Percentiles rank a stretch among this genome's conserved stretches.
Evolutionary conservation across 2,329 filamentous ascomycete genomes (phyloP).

Genomic region (Alternaria angustiovoidea): DNA sequence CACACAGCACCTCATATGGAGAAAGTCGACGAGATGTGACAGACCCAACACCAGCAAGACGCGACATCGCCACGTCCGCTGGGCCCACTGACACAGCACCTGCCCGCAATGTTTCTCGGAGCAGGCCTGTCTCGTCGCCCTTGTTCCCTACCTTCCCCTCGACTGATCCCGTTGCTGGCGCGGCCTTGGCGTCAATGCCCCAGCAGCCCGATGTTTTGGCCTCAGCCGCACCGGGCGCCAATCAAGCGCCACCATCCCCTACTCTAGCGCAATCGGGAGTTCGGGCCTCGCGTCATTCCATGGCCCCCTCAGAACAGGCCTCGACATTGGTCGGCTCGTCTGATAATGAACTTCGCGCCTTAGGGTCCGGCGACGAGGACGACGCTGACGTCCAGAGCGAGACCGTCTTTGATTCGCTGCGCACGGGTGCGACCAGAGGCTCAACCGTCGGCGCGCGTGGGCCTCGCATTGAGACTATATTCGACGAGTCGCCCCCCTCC

Average conservation of each 20-base stretch:
- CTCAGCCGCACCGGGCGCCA: conserved; percentile 39
- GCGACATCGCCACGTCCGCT: conserved; percentile 41
- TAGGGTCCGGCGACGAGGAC: conserved; percentile 75
- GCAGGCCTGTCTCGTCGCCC: conserved; percentile 32
- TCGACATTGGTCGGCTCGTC: conserved; percentile 72
- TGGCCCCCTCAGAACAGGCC: conserved; percentile 65
- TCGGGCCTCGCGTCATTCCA: conserved; percentile 61
- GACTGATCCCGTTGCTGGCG: conserved; percentile 26
- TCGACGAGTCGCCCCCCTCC: conserved; percentile 74
- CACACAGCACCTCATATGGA: conserved; percentile 46
- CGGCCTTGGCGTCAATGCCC: conserved; percentile 42
- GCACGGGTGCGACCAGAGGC: conserved; percentile 73
- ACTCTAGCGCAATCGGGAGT: conserved; percentile 48
- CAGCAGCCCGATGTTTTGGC: conserved; percentile 42
- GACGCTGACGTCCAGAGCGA: conserved; percentile 82
- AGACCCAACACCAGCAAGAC: conserved; percentile 39
- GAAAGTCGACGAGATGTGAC: conserved; percentile 52
- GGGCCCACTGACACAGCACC: conserved; percentile 25
- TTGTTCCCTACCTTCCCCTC: conserved; percentile 31
- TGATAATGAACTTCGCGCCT: conserved; percentile 71
- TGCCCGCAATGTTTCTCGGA: conserved; percentile 19
- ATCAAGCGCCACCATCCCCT: conserved; percentile 47
- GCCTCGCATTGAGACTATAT: conserved; percentile 77
- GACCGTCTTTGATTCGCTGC: conserved; percentile 77
- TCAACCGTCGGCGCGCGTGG: conserved; percentile 70